A percentile compares a stretch with the other conserved stretches of the same genome.
These are phyloP conservation scores for Apiospora malaysiana DNA, from an alignment of 2,329 filamentous ascomycete species.

Conservation along the genomic window DNA sequence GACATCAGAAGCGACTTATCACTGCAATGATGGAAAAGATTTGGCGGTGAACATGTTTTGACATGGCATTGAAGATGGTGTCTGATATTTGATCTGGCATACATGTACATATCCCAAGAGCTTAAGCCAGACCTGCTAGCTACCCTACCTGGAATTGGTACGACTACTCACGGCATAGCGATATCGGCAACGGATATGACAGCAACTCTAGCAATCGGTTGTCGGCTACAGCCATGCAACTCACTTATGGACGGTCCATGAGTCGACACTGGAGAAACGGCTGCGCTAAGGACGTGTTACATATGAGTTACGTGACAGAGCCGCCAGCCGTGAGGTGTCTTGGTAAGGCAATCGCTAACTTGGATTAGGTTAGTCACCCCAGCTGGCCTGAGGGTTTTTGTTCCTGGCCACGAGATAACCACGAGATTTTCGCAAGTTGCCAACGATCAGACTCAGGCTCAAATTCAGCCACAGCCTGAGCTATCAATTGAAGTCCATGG, in stretches of 20 bases:
- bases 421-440: neutral
- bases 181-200: constrained; percentile 6
- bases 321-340: neutral
- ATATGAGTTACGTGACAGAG: constrained; percentile 13
- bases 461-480: neutral
- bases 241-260: neutral
- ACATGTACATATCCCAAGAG: neutral
- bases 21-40: neutral
- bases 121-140: neutral
- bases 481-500: neutral
- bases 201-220: neutral
- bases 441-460: neutral
- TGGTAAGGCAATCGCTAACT: neutral
- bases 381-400: neutral
- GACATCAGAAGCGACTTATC: neutral
- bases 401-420: constrained; percentile 5
- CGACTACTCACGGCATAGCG: no score
- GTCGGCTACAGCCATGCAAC: neutral
- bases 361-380: neutral
- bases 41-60: neutral
- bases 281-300: neutral
- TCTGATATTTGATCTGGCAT: neutral
- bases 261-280: neutral
- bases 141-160: no score
- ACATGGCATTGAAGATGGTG: neutral